phyloP scores from a whole-genome alignment of 805 yeast species.

The Nematodospora valgi region DNA sequence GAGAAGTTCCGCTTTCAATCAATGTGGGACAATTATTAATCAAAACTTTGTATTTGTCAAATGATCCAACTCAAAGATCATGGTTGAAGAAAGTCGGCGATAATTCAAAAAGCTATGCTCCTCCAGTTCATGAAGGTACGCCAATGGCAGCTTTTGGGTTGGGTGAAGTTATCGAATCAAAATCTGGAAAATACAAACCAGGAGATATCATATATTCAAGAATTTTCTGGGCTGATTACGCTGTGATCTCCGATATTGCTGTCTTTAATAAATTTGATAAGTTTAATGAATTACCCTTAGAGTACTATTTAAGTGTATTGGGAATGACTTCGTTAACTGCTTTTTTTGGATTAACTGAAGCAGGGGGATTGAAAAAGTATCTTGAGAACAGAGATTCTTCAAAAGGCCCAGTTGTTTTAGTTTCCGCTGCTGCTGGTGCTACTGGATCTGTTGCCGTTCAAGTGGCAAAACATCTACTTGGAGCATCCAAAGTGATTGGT shows the following conservation, averaged over 20 bases:
- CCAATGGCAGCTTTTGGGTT: slow-evolving; percentile 46
- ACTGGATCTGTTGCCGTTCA: slow-evolving; percentile 62
- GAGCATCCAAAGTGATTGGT: slow-evolving; percentile 56
- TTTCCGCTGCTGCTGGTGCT: slow-evolving; percentile 73
- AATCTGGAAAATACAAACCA: slow-evolving; percentile 27
- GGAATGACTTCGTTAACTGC: slow-evolving; percentile 65
- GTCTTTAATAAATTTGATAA: slow-evolving; percentile 28
- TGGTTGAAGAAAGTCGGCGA: slow-evolving; percentile 45
- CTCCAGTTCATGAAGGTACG: slow-evolving; percentile 42
- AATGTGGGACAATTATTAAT: slow-evolving; percentile 41
- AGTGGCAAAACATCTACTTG: slow-evolving; percentile 49
- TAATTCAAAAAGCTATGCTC: slow-evolving; percentile 27
- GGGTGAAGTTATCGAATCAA: slow-evolving; percentile 48
- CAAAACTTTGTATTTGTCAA: slow-evolving; percentile 46
- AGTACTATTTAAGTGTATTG: slow-evolving; percentile 44
- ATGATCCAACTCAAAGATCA: slow-evolving; percentile 61
- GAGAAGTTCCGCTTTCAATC: slow-evolving; percentile 14
- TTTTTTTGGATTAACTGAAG: slow-evolving; percentile 49
- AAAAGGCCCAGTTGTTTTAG: slow-evolving; percentile 44
- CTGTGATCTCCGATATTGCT: slow-evolving; percentile 25
- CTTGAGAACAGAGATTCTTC: slow-evolving; percentile 14
- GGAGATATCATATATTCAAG: slow-evolving; percentile 35
- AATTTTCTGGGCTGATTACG: slow-evolving; percentile 49
- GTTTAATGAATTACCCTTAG: slow-evolving; percentile 29
- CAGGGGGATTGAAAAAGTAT: slow-evolving; percentile 40